Percentiles rank a stretch among this genome's conserved stretches.
Conservation (phyloP, 768 basidiomycete genomes). For the Chalciporus chontae region DNA sequence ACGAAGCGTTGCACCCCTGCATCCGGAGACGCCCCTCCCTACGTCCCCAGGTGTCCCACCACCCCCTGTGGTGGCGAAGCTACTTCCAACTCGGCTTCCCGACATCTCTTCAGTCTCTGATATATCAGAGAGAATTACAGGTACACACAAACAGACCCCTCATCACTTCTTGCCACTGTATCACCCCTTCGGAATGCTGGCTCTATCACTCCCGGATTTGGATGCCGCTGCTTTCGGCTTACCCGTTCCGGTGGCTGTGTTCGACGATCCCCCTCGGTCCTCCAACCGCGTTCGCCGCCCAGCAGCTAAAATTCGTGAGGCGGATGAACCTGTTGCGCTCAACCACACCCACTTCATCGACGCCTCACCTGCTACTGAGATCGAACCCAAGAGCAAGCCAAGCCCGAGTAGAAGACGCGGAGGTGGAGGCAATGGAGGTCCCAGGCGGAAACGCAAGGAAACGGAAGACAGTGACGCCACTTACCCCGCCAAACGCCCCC, state of each 20-base stretch:
- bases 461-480: slow-evolving; percentile 59
- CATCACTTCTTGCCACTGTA: slow-evolving; percentile 54
- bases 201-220: slow-evolving; percentile 62
- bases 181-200: slow-evolving; percentile 61
- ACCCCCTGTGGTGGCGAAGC: slow-evolving; percentile 9
- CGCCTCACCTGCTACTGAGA: slow-evolving; percentile 9
- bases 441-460: slow-evolving; percentile 55
- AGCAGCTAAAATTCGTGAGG: slow-evolving; percentile 48
- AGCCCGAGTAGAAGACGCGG: slow-evolving; percentile 50
- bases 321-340: slow-evolving; percentile 31
- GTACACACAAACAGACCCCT: slow-evolving; percentile 12
- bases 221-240: slow-evolving; percentile 57
- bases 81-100: slow-evolving; percentile 12
- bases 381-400: slow-evolving; percentile 39
- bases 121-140: slow-evolving; percentile 14
- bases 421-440: slow-evolving; percentile 25
- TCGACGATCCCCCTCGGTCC: slow-evolving; percentile 42
- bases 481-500: slow-evolving; percentile 69
- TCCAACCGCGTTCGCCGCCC: slow-evolving; percentile 46
- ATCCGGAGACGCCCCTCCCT: slow-evolving; percentile 21
- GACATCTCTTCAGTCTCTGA: slow-evolving; percentile 8
- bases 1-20: slow-evolving; percentile 27
- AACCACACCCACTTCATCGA: slow-evolving; percentile 9
- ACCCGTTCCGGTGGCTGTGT: slow-evolving; percentile 42
- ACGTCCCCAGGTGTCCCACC: slow-evolving; percentile 15